Percentiles rank a stretch among this genome's conserved stretches.
Evolutionary conservation across 2,329 filamentous ascomycete species (phyloP).

Genomic region (Didymella pomorum): DNA sequence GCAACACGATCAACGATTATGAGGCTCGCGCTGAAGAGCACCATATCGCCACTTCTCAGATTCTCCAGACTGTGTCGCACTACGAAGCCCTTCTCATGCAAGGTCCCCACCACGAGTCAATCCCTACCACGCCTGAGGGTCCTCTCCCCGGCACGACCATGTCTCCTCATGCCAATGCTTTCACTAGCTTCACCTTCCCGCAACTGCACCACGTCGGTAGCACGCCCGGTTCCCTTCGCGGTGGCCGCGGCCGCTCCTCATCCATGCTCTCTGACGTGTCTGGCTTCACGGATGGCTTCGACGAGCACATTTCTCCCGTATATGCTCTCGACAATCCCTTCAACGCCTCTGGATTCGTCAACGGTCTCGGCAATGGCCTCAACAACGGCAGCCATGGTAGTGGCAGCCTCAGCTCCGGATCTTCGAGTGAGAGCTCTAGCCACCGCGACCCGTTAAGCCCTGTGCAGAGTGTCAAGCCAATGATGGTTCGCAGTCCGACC

Average conservation of each 20-base stretch:
- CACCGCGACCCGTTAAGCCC: constrained; percentile 52
- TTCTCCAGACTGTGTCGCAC: constrained; percentile 48
- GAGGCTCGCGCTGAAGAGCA: constrained; percentile 51
- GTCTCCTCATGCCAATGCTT: constrained; percentile 46
- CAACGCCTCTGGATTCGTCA: constrained; percentile 49
- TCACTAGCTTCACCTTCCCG: constrained; percentile 51
- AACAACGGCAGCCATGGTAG: constrained; percentile 58
- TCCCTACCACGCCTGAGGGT: constrained; percentile 66
- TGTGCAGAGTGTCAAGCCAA: constrained; percentile 43
- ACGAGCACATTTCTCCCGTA: constrained; percentile 42
- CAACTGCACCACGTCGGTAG: constrained; percentile 42
- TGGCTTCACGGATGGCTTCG: constrained; percentile 59
- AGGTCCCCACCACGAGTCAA: constrained; percentile 50
- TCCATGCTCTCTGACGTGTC: constrained; percentile 62
- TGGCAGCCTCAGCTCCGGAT: constrained; percentile 56
- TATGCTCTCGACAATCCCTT: constrained; percentile 48
- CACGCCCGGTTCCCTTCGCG: constrained; percentile 46
- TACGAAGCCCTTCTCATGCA: constrained; percentile 53
- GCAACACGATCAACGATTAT: constrained; percentile 49
- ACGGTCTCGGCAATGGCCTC: constrained; percentile 44
- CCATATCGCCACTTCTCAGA: constrained; percentile 47
- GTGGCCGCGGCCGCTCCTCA: constrained; percentile 58
- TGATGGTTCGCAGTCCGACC: constrained; percentile 46
- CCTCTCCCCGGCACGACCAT: constrained; percentile 62
- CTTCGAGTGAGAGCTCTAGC: constrained; percentile 49